phyloP scores from a whole-genome alignment of 441 rosid genomes.

The Euphorbia corollata region DNA sequence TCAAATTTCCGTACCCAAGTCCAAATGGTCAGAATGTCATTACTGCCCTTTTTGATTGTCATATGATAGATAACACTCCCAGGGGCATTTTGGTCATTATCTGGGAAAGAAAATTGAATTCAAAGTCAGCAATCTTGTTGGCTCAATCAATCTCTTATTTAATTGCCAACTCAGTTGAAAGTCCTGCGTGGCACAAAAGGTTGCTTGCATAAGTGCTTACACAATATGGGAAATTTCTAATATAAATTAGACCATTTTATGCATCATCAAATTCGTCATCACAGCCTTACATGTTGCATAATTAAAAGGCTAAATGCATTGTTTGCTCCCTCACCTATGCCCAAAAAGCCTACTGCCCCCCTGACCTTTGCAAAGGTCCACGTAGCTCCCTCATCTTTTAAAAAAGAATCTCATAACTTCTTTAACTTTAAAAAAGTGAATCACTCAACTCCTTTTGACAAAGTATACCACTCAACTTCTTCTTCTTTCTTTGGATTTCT shows the following conservation, averaged over 20 bases:
- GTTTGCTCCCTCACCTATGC: too few relatives aligned
- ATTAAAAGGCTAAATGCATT: too few relatives aligned
- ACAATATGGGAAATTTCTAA: neutral
- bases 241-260: neutral
- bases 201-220: conserved; percentile 7
- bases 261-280: conserved; percentile 15
- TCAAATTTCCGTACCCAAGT: neutral
- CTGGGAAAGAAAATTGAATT: neutral
- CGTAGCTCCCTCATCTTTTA: too few relatives aligned
- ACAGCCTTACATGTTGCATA: neutral
- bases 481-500: too few relatives aligned
- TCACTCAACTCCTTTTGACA: too few relatives aligned
- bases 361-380: too few relatives aligned
- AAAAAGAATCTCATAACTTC: too few relatives aligned
- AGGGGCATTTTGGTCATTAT: neutral
- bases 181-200: neutral
- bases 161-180: neutral
- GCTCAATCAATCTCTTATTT: neutral
- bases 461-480: too few relatives aligned
- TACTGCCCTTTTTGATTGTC: neutral
- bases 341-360: too few relatives aligned
- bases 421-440: too few relatives aligned
- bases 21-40: neutral
- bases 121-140: conserved; percentile 6
- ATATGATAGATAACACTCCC: too few relatives aligned